Evolutionary conservation across 2,329 filamentous ascomycete species (phyloP).

Genomic region (Nigrospora osmanthi): DNA sequence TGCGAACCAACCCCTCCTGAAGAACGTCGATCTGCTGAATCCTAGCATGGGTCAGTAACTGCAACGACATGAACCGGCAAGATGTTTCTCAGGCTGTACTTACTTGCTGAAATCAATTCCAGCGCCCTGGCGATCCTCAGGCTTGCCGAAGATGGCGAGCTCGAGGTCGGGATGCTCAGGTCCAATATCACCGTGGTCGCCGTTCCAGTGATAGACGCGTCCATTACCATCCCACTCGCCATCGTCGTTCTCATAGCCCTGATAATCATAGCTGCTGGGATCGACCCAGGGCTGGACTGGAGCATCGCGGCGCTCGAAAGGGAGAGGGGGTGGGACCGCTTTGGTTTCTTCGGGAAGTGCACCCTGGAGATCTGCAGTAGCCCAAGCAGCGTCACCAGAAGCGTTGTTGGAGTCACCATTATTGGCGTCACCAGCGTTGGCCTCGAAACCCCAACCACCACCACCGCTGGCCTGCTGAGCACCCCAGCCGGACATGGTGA

Average conservation of each 20-base stretch:
- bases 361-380: constrained; percentile 16
- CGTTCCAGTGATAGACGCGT: constrained; percentile 74
- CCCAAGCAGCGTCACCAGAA: background rate
- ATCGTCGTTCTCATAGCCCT: constrained; percentile 13
- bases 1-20: constrained; percentile 48
- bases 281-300: constrained; percentile 35
- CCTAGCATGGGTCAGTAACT: constrained; percentile 24
- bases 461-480: background rate
- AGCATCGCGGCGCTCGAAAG: constrained; percentile 2
- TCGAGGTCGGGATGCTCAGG: constrained; percentile 66
- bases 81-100: constrained; percentile 15
- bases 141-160: constrained; percentile 61
- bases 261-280: constrained; percentile 40
- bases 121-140: constrained; percentile 35
- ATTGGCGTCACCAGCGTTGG: background rate
- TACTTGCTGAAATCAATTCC: constrained; percentile 60
- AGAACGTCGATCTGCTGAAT: constrained; percentile 45
- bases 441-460: background rate
- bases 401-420: background rate
- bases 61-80: too few relatives aligned
- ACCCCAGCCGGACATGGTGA: constrained; percentile 3
- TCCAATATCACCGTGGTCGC: constrained; percentile 80
- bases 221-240: constrained; percentile 45
- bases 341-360: constrained; percentile 19
- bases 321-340: constrained; percentile 2